phyloP scores from a whole-genome alignment of 345 rosid species.

The Balakata baccata region DNA sequence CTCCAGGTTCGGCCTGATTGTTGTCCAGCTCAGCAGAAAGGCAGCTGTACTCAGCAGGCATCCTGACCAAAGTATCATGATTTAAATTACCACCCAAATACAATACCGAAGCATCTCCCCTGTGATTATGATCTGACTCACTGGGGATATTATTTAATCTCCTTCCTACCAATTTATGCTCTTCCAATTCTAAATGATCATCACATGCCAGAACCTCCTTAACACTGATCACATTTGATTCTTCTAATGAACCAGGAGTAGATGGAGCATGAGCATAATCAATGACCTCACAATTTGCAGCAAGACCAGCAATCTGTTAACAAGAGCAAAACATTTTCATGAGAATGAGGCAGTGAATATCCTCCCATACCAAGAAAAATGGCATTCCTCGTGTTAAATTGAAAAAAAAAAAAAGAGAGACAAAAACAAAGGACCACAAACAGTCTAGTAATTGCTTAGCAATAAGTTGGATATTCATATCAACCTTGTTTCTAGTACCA shows the following conservation, averaged over 20 bases:
- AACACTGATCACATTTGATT: conserved; percentile 57
- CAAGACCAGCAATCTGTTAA: conserved; percentile 48
- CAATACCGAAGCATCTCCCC: too few species aligned
- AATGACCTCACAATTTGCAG: conserved; percentile 40
- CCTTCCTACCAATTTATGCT: conserved; percentile 33
- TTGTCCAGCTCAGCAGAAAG: conserved; percentile 30
- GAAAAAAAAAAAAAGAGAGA: not conserved
- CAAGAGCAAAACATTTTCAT: conserved; percentile 20
- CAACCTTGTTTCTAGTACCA: conserved; percentile 58
- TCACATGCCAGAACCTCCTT: conserved; percentile 60
- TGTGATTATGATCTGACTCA: conserved; percentile 33
- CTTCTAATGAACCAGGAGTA: conserved; percentile 84
- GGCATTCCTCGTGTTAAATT: conserved; percentile 7
- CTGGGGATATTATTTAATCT: conserved; percentile 29
- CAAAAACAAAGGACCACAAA: too few species aligned
- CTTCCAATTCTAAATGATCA: conserved; percentile 68
- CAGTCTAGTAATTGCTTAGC: not conserved
- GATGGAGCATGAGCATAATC: conserved; percentile 89
- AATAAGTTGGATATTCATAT: conserved; percentile 7
- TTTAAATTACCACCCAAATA: too few species aligned
- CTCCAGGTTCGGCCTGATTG: conserved; percentile 24
- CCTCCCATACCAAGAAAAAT: not conserved
- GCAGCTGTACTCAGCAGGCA: conserved; percentile 30
- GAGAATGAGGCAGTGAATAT: not conserved
- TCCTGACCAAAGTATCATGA: conserved; percentile 23